Conservation (phyloP, 495 filamentous ascomycete genomes). For the Penicillium malachiteum region DNA sequence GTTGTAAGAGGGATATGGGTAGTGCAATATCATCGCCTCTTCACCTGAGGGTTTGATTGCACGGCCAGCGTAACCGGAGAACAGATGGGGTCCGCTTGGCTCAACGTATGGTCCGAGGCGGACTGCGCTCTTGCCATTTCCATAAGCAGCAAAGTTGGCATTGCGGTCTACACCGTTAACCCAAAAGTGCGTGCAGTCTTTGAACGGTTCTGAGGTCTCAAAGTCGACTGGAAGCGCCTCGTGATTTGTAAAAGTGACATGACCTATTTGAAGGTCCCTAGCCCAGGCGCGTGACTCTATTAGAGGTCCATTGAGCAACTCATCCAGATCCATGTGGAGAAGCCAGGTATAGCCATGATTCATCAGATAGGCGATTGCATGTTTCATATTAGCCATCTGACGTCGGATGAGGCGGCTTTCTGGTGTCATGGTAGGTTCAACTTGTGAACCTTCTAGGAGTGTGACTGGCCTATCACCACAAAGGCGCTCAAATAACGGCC, state of each 20-base stretch:
- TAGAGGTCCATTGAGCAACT: slow-evolving; percentile 1
- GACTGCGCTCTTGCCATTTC: slow-evolving; percentile 7
- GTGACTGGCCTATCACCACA: neutral
- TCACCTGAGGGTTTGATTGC: neutral
- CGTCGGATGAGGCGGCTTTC: slow-evolving; percentile 5
- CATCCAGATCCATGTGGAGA: slow-evolving; percentile 5
- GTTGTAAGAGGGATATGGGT: slow-evolving; percentile 4
- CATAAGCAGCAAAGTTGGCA: slow-evolving; percentile 1
- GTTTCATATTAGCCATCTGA: slow-evolving; percentile 5
- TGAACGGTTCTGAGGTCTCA: slow-evolving; percentile 1
- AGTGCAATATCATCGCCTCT: slow-evolving; percentile 3
- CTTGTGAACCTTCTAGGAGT: slow-evolving; percentile 1
- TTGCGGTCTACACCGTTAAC: slow-evolving; percentile 6
- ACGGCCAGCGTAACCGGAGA: slow-evolving; percentile 1
- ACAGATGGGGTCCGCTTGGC: slow-evolving; percentile 2
- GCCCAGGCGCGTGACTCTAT: slow-evolving; percentile 1
- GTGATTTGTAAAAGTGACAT: slow-evolving; percentile 3
- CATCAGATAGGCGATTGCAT: slow-evolving; percentile 6
- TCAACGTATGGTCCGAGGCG: slow-evolving; percentile 1
- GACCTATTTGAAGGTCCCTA: neutral
- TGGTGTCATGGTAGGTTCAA: slow-evolving; percentile 3
- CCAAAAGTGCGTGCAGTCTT: slow-evolving; percentile 2
- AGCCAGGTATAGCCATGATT: slow-evolving; percentile 2
- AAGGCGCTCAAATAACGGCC: neutral
- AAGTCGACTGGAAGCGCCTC: slow-evolving; percentile 4